Percentiles rank a stretch among this genome's conserved stretches.
Conservation (phyloP, 768 basidiomycete genomes). For the Pulveroboletus sp. region DNA sequence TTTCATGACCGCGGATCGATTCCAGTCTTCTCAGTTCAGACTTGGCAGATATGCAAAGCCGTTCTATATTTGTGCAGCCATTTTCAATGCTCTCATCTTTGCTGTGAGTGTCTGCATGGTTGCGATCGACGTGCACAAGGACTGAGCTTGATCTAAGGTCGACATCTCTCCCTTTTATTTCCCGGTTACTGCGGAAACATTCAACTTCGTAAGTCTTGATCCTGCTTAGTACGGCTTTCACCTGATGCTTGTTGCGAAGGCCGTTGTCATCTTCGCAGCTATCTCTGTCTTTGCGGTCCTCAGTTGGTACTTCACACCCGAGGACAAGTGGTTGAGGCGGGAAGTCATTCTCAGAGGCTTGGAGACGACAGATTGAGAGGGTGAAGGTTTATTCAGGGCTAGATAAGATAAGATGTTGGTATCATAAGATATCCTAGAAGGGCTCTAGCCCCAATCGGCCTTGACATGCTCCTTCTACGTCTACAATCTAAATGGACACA, state of each 20-base stretch:
- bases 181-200: slow-evolving; percentile 70
- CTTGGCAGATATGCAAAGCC: slow-evolving; percentile 64
- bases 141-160: slow-evolving; percentile 43
- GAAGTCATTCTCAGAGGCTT: slow-evolving; percentile 58
- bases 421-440: slow-evolving; percentile 29
- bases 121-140: neutral
- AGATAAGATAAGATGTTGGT: slow-evolving; percentile 1
- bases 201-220: slow-evolving; percentile 73
- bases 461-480: slow-evolving; percentile 80
- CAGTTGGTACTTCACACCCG: slow-evolving; percentile 77
- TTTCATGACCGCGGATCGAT: slow-evolving; percentile 73
- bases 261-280: slow-evolving; percentile 73
- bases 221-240: neutral
- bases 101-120: slow-evolving; percentile 46
- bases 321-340: slow-evolving; percentile 75
- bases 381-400: neutral
- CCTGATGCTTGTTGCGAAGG: slow-evolving; percentile 40
- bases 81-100: slow-evolving; percentile 77
- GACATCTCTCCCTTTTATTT: slow-evolving; percentile 87
- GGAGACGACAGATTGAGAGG: slow-evolving; percentile 19
- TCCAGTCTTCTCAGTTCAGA: slow-evolving; percentile 70
- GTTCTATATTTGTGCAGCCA: slow-evolving; percentile 63
- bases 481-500: slow-evolving; percentile 46
- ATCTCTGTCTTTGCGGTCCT: slow-evolving; percentile 76
- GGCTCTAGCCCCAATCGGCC: slow-evolving; percentile 65